Conservation (phyloP, 2,329 filamentous ascomycete species). For the Aspergillus tanneri region DNA sequence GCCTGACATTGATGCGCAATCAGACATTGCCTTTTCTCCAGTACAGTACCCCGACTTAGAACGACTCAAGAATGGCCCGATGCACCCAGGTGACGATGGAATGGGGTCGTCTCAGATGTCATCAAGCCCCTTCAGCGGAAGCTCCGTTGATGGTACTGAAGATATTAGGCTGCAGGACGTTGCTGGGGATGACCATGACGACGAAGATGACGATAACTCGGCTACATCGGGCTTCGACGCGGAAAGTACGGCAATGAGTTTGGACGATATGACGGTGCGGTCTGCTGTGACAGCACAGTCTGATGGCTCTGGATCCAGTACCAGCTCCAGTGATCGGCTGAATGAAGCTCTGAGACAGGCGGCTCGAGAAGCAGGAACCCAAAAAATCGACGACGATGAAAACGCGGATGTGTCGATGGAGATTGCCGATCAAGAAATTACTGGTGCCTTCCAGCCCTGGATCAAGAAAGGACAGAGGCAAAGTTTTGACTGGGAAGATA, state of each 20-base stretch:
- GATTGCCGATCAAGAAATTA: constrained; percentile 62
- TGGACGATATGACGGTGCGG: constrained; percentile 73
- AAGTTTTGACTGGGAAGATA: constrained; percentile 44
- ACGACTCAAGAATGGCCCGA: constrained; percentile 51
- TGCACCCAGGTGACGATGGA: constrained; percentile 47
- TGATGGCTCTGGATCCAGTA: constrained; percentile 48
- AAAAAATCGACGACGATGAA: constrained; percentile 61
- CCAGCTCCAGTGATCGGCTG: constrained; percentile 68
- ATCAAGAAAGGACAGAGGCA: constrained; percentile 45
- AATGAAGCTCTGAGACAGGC: constrained; percentile 78
- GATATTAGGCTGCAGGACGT: constrained; percentile 41
- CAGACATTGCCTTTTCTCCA: constrained; percentile 58
- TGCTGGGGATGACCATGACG: constrained; percentile 46
- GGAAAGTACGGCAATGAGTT: constrained; percentile 76
- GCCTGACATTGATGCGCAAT: constrained; percentile 60
- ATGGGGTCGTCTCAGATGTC: constrained; percentile 67
- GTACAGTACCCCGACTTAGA: constrained; percentile 65
- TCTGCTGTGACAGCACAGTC: constrained; percentile 64
- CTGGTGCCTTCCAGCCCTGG: constrained; percentile 51
- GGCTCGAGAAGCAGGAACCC: constrained; percentile 70
- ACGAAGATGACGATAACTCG: constrained; percentile 45
- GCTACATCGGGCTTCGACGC: constrained; percentile 56
- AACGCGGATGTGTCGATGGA: constrained; percentile 76
- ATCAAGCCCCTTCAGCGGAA: constrained; percentile 74
- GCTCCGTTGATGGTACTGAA: constrained; percentile 48